phyloP scores from a whole-genome alignment of 129 eudicot species.

The Flaveria sonorensis region DNA sequence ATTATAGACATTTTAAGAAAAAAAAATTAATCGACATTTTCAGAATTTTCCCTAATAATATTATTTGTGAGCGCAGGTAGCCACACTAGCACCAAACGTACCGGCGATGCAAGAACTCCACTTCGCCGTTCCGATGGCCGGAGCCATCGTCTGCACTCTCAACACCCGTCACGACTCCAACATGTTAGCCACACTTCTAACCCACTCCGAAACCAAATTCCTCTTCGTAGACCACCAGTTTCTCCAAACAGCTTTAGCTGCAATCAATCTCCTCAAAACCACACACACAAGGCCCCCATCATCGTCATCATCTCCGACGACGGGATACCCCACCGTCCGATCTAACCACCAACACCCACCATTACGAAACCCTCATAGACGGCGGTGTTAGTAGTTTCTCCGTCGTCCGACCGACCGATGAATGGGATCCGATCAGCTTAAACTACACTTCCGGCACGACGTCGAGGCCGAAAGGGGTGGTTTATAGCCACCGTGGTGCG shows the following conservation, averaged over 20 bases:
- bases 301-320: constrained; percentile 52
- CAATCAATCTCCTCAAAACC: constrained; percentile 44
- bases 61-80: constrained; percentile 46
- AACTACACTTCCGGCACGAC: constrained; percentile 97
- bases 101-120: constrained; percentile 95
- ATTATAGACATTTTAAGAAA: no score
- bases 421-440: constrained; percentile 75
- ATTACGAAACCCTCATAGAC: constrained; percentile 34
- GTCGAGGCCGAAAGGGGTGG: constrained; percentile 89
- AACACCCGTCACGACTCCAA: constrained; percentile 72
- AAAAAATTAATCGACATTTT: no score
- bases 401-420: constrained; percentile 53
- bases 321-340: background rate
- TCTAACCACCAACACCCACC: constrained; percentile 20
- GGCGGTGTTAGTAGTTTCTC: constrained; percentile 46
- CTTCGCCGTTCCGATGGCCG: constrained; percentile 96
- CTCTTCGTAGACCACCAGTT: constrained; percentile 67
- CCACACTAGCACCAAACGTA: constrained; percentile 80
- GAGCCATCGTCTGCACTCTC: constrained; percentile 78
- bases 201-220: constrained; percentile 77
- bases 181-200: constrained; percentile 59
- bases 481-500: constrained; percentile 83
- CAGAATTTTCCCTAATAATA: no score
- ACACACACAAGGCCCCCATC: constrained; percentile 26
- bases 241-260: constrained; percentile 51